Conservation (phyloP, 495 filamentous ascomycete genomes). For the Aspergillus baeticus region DNA sequence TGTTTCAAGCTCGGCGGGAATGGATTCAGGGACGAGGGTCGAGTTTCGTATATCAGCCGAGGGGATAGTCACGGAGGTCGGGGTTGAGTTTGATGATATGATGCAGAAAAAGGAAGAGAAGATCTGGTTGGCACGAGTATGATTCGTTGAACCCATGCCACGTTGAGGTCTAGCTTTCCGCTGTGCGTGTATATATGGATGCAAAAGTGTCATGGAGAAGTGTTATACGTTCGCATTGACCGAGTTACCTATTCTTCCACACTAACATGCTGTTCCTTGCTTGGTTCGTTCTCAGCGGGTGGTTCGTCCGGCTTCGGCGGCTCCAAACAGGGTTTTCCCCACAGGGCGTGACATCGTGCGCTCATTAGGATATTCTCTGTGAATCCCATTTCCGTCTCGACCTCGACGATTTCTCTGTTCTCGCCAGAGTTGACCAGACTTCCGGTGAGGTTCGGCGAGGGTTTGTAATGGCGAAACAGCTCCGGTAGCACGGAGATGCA, state of each 20-base stretch:
- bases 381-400: conserved; percentile 17
- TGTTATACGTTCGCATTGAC: too few relatives aligned
- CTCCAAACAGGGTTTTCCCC: conserved; percentile 2
- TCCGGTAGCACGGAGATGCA: conserved; percentile 23
- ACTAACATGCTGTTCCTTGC: too few relatives aligned
- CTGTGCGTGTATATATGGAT: too few relatives aligned
- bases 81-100: neutral
- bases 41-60: neutral
- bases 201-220: too few relatives aligned
- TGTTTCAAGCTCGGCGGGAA: neutral
- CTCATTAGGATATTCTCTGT: conserved; percentile 24
- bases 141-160: too few relatives aligned
- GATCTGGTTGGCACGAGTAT: neutral
- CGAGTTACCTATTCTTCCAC: too few relatives aligned
- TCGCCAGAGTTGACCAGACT: conserved; percentile 16
- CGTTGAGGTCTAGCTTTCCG: too few relatives aligned
- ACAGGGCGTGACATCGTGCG: conserved; percentile 19
- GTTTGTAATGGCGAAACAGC: conserved; percentile 21
- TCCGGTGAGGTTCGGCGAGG: neutral
- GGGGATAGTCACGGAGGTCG: neutral
- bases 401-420: conserved; percentile 4
- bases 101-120: conserved; percentile 3
- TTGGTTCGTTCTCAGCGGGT: too few relatives aligned
- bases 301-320: too few relatives aligned
- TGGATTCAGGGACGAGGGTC: neutral